Conservation (phyloP, 148 eudicot species). For the Camellia granthamiana region DNA sequence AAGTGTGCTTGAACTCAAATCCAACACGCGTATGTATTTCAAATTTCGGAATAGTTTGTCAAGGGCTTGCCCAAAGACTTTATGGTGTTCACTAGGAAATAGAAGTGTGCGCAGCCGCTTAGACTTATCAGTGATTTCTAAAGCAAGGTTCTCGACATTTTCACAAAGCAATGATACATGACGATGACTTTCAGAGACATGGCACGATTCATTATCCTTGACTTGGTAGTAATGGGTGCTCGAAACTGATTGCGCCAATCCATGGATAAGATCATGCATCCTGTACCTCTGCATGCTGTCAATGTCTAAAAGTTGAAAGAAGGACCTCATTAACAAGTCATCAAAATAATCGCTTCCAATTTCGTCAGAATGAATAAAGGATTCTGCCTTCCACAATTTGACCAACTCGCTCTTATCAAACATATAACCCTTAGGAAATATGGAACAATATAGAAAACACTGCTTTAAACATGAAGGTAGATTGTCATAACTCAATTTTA, state of each 20-base stretch:
- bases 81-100: constrained; percentile 7
- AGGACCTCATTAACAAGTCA: constrained; percentile 20
- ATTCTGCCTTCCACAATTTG: constrained; percentile 29
- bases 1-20: constrained; percentile 33
- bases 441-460: constrained; percentile 28
- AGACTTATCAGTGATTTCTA: constrained; percentile 16
- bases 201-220: constrained; percentile 9
- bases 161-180: constrained; percentile 22
- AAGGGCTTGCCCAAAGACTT: constrained; percentile 25
- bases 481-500: constrained; percentile 29
- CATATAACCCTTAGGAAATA: constrained; percentile 31
- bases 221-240: constrained; percentile 13
- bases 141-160: constrained; percentile 18
- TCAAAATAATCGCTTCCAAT: constrained; percentile 23
- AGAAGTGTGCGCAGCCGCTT: constrained; percentile 25
- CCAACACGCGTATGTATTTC: constrained; percentile 26
- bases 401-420: constrained; percentile 26
- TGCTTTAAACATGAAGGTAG: constrained; percentile 26
- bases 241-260: constrained; percentile 28
- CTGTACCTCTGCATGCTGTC: constrained; percentile 23
- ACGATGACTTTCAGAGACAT: not conserved
- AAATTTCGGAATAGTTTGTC: constrained; percentile 21
- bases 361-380: constrained; percentile 23
- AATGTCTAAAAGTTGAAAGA: constrained; percentile 24
- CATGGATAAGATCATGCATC: constrained; percentile 38